A percentile compares a stretch with the other conserved stretches of the same genome.
phyloP scores from a whole-genome alignment of 345 rosid species.

The Erodium maritimum region DNA sequence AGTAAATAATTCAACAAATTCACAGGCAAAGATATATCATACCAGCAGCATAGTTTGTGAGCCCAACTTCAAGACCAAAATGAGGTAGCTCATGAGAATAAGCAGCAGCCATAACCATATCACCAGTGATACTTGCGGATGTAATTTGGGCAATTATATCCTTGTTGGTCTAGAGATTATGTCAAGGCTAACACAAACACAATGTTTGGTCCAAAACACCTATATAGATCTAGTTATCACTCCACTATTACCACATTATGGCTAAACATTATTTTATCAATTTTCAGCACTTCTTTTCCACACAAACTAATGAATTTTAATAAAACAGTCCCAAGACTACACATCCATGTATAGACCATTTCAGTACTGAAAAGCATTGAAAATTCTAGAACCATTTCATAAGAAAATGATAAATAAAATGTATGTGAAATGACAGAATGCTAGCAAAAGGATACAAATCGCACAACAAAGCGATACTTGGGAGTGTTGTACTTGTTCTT shows the following conservation, averaged over 20 bases:
- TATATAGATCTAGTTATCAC: too few species aligned
- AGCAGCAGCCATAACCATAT: conserved; percentile 46
- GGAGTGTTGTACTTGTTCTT: conserved; percentile 84
- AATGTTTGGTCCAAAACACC: too few species aligned
- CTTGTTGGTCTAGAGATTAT: conserved; percentile 37
- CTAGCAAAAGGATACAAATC: conserved; percentile 72
- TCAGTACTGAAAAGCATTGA: too few species aligned
- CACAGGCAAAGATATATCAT: background rate
- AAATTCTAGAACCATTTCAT: too few species aligned
- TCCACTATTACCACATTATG: too few species aligned
- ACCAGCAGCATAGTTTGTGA: conserved; percentile 65
- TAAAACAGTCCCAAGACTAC: too few species aligned
- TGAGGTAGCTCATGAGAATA: conserved; percentile 53
- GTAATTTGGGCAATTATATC: conserved; percentile 48
- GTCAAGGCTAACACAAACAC: conserved; percentile 11
- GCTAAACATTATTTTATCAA: too few species aligned
- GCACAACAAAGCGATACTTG: conserved; percentile 63
- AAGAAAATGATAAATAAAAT: too few species aligned
- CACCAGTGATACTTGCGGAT: conserved; percentile 44
- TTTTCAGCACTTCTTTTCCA: too few species aligned
- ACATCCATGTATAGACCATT: too few species aligned
- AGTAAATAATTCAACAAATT: background rate
- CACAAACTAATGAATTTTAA: too few species aligned
- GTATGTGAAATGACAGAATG: too few species aligned
- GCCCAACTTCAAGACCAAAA: conserved; percentile 58